Conservation (phyloP, 2,329 filamentous ascomycete genomes). For the Cryphonectria nitschkei region DNA sequence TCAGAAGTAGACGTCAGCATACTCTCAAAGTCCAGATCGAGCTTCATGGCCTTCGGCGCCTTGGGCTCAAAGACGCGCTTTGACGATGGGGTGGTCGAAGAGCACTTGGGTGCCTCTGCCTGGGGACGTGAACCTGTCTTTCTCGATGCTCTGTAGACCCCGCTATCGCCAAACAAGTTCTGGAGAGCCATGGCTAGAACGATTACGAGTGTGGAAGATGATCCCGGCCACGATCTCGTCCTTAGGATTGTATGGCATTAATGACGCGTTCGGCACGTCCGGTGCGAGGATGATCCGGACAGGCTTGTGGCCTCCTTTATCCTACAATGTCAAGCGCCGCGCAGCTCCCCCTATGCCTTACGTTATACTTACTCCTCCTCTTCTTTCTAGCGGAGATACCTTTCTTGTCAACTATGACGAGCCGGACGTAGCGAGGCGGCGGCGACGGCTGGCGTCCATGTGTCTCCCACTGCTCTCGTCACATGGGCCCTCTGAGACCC, state of each 20-base stretch:
- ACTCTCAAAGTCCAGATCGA: slow-evolving; percentile 7
- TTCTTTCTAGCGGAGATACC: neutral
- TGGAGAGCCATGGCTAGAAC: neutral
- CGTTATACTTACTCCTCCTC: neutral
- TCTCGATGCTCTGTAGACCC: neutral
- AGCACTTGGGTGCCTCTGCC: neutral
- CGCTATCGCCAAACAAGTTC: neutral
- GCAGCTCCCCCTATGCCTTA: neutral
- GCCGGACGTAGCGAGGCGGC: neutral
- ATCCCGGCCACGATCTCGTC: slow-evolving; percentile 25
- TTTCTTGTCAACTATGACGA: neutral
- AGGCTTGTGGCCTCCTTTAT: neutral
- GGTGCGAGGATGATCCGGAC: slow-evolving; percentile 8
- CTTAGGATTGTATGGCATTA: slow-evolving; percentile 2
- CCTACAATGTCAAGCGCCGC: slow-evolving; percentile 9
- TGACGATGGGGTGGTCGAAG: slow-evolving; percentile 20
- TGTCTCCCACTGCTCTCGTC: slow-evolving; percentile 19
- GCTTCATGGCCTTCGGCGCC: slow-evolving; percentile 39
- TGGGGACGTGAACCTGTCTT: neutral
- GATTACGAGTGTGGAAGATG: slow-evolving; percentile 11
- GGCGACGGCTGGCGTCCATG: neutral
- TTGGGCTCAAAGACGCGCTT: slow-evolving; percentile 35
- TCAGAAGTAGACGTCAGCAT: slow-evolving; percentile 9
- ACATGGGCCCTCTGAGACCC: neutral
- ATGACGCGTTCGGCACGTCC: neutral